Base-by-base conservation (phyloP, 768 basidiomycete species). In the Russula griseocarnosa region DNA sequence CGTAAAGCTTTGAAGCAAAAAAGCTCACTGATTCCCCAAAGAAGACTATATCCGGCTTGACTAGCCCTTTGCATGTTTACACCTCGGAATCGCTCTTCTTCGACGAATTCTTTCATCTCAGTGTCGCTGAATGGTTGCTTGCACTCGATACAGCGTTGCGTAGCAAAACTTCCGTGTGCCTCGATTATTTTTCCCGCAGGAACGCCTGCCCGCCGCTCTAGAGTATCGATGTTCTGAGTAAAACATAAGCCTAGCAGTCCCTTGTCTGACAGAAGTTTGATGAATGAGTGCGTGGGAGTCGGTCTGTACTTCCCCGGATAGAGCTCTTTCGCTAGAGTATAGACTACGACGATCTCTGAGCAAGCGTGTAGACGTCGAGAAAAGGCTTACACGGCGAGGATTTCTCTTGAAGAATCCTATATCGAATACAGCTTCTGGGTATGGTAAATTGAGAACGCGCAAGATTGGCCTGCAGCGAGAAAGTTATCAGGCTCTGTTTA, bases 31-130 rank as follows among this genome's bases (percentile, higher is more conserved):
- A 71, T 75, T 93, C 90, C 26, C 94, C 93, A 70, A 96, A 95
- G 76, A 96, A 95, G 14, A 96, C 91, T 49, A 96, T 96, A 70
- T 96, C 90, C n/a, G 93, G 93, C 74, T 95, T 94, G 18, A 94
- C 86, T 44, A 92, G 78, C 0, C 92, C 92, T 1, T 76, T 77
- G 67, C 93, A 94, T 24, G 69, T 60, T 38, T 71, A 72, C 96
- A 98, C 54, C 76, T 79, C 6, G 94, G 86, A 16, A 91, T 84
- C 82, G 73, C 47, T 85, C 85, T n/a, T 76, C 73, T 62, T 80
- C 73, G 36, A 96, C 82, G 6, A 81, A 79, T 18, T 77, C 73
- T 71, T 81, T 83, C 79, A 98, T 92, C 71, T 84, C 83, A 7
- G 81, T 82, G 55, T 81, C 82, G 46, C 86, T 84, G 66, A 81